These are phyloP conservation scores for Ceratocystis diversiconidia DNA, from an alignment of 2,329 filamentous ascomycete genomes.

Conservation along the genomic window DNA sequence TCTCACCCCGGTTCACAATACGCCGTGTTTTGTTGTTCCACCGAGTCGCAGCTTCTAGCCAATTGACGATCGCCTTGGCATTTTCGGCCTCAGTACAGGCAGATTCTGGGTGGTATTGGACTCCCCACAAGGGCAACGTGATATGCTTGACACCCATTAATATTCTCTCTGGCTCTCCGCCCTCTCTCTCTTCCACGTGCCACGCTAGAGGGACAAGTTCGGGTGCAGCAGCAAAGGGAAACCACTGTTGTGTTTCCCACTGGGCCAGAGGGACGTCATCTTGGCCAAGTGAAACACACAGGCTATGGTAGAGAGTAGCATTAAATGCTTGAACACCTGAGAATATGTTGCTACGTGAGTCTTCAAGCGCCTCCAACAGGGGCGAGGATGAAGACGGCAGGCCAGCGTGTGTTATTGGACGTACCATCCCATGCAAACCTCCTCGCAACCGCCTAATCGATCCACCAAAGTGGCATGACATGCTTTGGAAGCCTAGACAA, in stretches of 20 bases:
- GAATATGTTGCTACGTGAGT: slow-evolving; percentile 46
- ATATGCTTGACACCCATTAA: slow-evolving; percentile 66
- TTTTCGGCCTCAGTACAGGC: slow-evolving; percentile 62
- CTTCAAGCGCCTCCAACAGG: slow-evolving; percentile 19
- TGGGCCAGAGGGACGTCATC: slow-evolving; percentile 25
- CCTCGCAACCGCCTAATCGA: slow-evolving; percentile 50
- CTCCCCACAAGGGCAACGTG: slow-evolving; percentile 62
- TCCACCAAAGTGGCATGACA: slow-evolving; percentile 55
- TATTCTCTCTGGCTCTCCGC: slow-evolving; percentile 34
- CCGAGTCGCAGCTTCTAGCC: slow-evolving; percentile 51
- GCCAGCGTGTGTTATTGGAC: slow-evolving; percentile 43
- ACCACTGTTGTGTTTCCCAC: slow-evolving; percentile 31
- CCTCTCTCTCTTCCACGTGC: slow-evolving; percentile 35
- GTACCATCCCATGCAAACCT: slow-evolving; percentile 71
- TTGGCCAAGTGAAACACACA: slow-evolving; percentile 42
- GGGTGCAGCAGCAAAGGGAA: slow-evolving; percentile 24
- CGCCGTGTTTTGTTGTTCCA: slow-evolving; percentile 39
- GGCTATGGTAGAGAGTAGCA: slow-evolving; percentile 65
- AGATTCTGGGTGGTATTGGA: slow-evolving; percentile 87
- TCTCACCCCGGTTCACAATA: neutral
- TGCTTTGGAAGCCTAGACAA: slow-evolving; percentile 77
- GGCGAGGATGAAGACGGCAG: neutral
- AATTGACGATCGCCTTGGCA: slow-evolving; percentile 52
- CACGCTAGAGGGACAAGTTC: slow-evolving; percentile 48
- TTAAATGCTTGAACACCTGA: slow-evolving; percentile 41